Percentiles rank a stretch among this genome's conserved stretches.
phyloP scores from a whole-genome alignment of 2,329 filamentous ascomycete genomes.

The Blastomyces gilchristii region DNA sequence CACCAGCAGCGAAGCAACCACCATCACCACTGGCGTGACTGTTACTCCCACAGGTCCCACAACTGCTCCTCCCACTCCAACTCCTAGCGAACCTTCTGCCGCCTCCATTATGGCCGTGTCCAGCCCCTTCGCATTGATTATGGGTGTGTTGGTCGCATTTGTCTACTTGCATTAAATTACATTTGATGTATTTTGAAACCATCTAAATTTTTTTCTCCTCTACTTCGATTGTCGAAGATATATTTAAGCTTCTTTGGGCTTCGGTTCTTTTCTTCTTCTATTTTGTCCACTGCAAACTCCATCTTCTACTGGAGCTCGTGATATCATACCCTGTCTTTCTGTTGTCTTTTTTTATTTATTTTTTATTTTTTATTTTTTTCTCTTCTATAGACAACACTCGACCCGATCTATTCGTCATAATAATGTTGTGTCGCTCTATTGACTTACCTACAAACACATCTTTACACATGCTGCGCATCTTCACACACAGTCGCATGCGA shows the following conservation, averaged over 20 bases:
- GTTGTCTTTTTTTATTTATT: too few species aligned
- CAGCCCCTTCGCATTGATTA: conserved; percentile 24
- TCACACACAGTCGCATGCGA: not conserved
- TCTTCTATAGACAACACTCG: too few species aligned
- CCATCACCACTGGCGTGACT: conserved; percentile 15
- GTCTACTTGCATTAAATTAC: conserved; percentile 22
- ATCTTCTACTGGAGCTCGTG: too few species aligned
- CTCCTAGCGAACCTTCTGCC: conserved; percentile 16
- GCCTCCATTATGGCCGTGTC: conserved; percentile 19
- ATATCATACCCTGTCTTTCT: not conserved
- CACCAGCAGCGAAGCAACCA: conserved; percentile 17
- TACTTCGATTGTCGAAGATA: not conserved
- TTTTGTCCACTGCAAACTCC: not conserved
- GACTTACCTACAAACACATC: not conserved
- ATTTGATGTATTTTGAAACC: not conserved
- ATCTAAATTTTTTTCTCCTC: not conserved
- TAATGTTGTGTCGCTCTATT: not conserved
- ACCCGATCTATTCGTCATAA: not conserved
- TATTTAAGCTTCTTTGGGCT: not conserved
- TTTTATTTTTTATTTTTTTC: not conserved
- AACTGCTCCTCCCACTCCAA: conserved; percentile 14
- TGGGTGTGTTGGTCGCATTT: conserved; percentile 27
- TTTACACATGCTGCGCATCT: not conserved
- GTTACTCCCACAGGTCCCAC: conserved; percentile 17
- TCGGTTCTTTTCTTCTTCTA: not conserved